Base-by-base conservation (phyloP, 805 yeast species). In the Scheffersomyces spartinae region DNA sequence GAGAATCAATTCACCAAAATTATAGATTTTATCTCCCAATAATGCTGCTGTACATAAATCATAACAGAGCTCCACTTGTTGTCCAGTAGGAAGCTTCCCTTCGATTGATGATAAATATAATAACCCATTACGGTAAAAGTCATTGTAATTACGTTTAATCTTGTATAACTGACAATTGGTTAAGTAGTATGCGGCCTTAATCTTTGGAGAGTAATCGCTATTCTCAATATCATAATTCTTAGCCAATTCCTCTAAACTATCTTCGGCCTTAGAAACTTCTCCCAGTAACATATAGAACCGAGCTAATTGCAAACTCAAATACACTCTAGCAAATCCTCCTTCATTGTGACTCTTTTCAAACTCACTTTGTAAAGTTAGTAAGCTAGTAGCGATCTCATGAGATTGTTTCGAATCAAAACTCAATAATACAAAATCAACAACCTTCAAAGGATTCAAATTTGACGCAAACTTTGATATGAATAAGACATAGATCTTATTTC, bases 1-100 rank as follows among this genome's bases (percentile, higher is more conserved):
- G 49, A 85, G 73, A 33, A 91, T 67, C 35, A 91, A 68, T 55
- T 91, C 98, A 26, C 97, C 97, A 52, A 91, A 91, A 57, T 88
- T 91, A 62, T 84, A 91, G 40, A 88, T 82, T 43, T 71, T 75
- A 45, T 85, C 94, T 25, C 96, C 97, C 40, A 88, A 64, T 32
- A 91, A 59, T 0, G 96, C 97, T 17, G 94, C 75, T 23, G 84
- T 64, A 32, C 88, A 68, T 38, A 88, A 68, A 38, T 88, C 94
- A 42, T 74, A 73, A 2, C 83, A 81, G 28, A 61, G 48, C 27
- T 38, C 33, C 18, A 45, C 37, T 8, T 32, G 20, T 7, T 61
- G 37, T 29, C 73, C 48, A 21, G 49, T 52, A 14, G 52, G 52
- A 13, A 66, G 37, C 26, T 67, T 47, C 14, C 38, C 29, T 13